phyloP scores from a whole-genome alignment of 108 stramenopile species.

The Nannochloropsis oceanica region DNA sequence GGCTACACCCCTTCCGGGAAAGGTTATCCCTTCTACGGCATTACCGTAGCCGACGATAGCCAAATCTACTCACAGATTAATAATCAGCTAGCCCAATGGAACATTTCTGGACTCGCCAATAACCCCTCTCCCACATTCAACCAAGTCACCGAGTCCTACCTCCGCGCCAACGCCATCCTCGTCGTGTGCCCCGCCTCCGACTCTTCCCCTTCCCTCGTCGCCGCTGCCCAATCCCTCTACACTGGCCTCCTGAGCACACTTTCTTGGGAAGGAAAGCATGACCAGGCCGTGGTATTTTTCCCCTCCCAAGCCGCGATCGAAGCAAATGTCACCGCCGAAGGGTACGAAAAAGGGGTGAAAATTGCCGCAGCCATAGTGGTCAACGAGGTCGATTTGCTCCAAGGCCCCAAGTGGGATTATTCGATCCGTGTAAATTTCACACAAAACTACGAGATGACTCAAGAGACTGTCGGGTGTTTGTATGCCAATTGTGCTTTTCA shows the following conservation, averaged over 20 bases:
- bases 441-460: not conserved
- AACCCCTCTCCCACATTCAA: conserved; percentile 29
- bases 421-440: conserved; percentile 38
- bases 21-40: conserved; percentile 26
- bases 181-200: conserved; percentile 12
- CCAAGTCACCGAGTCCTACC: not conserved
- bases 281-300: conserved; percentile 11
- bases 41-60: conserved; percentile 34
- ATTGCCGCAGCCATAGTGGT: conserved; percentile 34
- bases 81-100: not conserved
- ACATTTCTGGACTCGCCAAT: not conserved
- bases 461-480: not conserved
- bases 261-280: not conserved
- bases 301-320: conserved; percentile 23
- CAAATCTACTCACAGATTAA: conserved; percentile 12
- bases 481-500: conserved; percentile 8
- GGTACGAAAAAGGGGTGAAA: conserved; percentile 20
- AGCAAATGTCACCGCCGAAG: conserved; percentile 16
- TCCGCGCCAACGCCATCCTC: conserved; percentile 5
- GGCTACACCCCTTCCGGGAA: conserved; percentile 12
- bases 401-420: conserved; percentile 24
- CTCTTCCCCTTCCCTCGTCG: not conserved
- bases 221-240: not conserved
- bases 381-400: conserved; percentile 12
- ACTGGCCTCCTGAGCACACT: not conserved